phyloP scores from a whole-genome alignment of 768 basidiomycete genomes.

The Polyporus arcularius region DNA sequence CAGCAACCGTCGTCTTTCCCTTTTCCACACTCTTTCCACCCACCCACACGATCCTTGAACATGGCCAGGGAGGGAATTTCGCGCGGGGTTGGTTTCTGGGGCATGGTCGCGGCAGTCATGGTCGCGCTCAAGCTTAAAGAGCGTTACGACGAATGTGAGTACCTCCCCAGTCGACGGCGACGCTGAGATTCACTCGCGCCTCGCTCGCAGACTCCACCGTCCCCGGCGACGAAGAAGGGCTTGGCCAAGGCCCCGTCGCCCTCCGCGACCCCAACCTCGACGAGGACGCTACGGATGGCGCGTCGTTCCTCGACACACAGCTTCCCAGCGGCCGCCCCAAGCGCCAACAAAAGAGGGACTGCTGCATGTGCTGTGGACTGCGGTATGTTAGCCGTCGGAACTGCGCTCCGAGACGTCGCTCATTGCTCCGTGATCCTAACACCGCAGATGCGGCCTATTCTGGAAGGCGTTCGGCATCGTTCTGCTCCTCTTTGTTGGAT shows the following conservation, averaged over 20 bases:
- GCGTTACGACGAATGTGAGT: conserved; percentile 48
- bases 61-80: conserved; percentile 14
- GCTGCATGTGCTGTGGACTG: conserved; percentile 54
- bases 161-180: background rate
- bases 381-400: conserved; percentile 36
- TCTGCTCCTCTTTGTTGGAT: conserved; percentile 40
- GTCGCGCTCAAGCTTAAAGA: conserved; percentile 50
- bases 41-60: background rate
- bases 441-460: conserved; percentile 49
- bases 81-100: conserved; percentile 36
- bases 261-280: conserved; percentile 27
- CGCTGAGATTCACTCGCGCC: background rate
- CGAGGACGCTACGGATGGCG: conserved; percentile 18
- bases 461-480: conserved; percentile 59
- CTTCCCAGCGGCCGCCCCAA: conserved; percentile 31
- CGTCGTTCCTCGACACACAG: conserved; percentile 26
- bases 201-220: conserved; percentile 42
- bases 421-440: background rate
- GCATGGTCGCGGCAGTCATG: conserved; percentile 46
- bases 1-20: conserved; percentile 5
- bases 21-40: conserved; percentile 1
- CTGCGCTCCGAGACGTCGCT: background rate
- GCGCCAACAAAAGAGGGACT: conserved; percentile 36
- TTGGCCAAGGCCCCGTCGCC: conserved; percentile 25
- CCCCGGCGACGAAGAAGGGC: conserved; percentile 41